phyloP scores from a whole-genome alignment of 2,329 filamentous ascomycete species.

The Ascochyta lentis region DNA sequence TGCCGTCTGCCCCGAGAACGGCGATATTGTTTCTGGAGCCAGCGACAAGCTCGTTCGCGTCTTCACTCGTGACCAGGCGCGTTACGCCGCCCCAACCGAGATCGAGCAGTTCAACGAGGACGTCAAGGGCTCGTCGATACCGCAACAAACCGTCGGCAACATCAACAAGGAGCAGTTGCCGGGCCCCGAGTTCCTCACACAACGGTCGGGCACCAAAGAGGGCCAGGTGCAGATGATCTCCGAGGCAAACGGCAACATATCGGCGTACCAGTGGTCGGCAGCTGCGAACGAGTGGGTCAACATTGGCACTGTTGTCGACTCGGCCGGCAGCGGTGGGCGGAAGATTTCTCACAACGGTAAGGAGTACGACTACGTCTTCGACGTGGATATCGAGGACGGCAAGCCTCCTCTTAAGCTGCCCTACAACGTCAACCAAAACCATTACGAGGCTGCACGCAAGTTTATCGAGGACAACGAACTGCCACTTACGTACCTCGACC shows the following conservation, averaged over 20 bases:
- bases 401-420: conserved; percentile 93
- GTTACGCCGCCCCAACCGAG: conserved; percentile 71
- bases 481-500: conserved; percentile 84
- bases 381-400: conserved; percentile 94
- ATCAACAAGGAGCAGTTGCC: conserved; percentile 94
- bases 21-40: conserved; percentile 91
- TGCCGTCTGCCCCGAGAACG: conserved; percentile 78
- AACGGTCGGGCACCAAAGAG: conserved; percentile 89
- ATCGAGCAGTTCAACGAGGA: conserved; percentile 80
- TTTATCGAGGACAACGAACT: conserved; percentile 91
- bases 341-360: conserved; percentile 74
- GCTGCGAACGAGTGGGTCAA: conserved; percentile 74
- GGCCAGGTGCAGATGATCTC: conserved; percentile 93
- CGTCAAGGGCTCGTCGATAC: conserved; percentile 83
- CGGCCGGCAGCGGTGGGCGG: conserved; percentile 77
- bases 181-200: conserved; percentile 82
- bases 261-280: conserved; percentile 86
- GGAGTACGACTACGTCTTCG: conserved; percentile 95
- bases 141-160: conserved; percentile 76
- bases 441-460: conserved; percentile 88
- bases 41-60: conserved; percentile 87
- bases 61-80: conserved; percentile 76
- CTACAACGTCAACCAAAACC: conserved; percentile 90
- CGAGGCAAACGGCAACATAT: conserved; percentile 80
- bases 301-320: conserved; percentile 93